Percentiles rank a stretch among this genome's conserved stretches.
Evolutionary conservation across 2,329 filamentous ascomycete species (phyloP).

Genomic region (Fusarium algeriense): DNA sequence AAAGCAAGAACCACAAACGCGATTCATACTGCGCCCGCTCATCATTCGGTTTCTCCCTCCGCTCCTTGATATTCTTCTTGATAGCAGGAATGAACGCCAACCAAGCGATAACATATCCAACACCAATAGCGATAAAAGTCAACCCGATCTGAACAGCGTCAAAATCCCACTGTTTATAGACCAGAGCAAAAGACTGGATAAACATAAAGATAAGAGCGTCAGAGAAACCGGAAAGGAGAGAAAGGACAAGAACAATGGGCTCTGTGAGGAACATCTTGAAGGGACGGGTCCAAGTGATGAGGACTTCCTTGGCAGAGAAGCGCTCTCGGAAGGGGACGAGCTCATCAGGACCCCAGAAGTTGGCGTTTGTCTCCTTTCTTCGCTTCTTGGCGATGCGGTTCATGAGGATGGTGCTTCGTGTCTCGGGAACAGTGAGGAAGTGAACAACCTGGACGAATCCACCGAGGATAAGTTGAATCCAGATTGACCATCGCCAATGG

Average conservation of each 20-base stretch:
- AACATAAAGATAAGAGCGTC: slow-evolving; percentile 84
- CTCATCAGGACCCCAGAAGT: slow-evolving; percentile 81
- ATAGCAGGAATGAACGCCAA: slow-evolving; percentile 69
- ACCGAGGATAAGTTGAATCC: slow-evolving; percentile 87
- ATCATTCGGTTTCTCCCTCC: slow-evolving; percentile 62
- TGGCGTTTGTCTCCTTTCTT: slow-evolving; percentile 68
- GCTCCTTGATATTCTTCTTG: slow-evolving; percentile 64
- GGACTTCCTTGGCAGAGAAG: slow-evolving; percentile 69
- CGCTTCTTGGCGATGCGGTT: slow-evolving; percentile 82
- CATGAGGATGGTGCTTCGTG: slow-evolving; percentile 80
- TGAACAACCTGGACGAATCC: slow-evolving; percentile 76
- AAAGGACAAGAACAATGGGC: slow-evolving; percentile 78
- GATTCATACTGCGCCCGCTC: slow-evolving; percentile 77
- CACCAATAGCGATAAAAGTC: slow-evolving; percentile 73
- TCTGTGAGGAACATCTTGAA: slow-evolving; percentile 81
- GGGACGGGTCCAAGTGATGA: slow-evolving; percentile 70
- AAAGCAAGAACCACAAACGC: slow-evolving; percentile 74
- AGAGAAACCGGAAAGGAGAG: slow-evolving; percentile 77
- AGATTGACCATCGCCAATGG: slow-evolving; percentile 80
- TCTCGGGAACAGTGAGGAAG: slow-evolving; percentile 80
- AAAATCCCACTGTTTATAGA: slow-evolving; percentile 77
- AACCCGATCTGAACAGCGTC: slow-evolving; percentile 67
- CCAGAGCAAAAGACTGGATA: slow-evolving; percentile 76
- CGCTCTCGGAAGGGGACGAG: slow-evolving; percentile 70
- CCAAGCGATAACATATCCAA: slow-evolving; percentile 75